Base-by-base conservation (phyloP, 345 rosid genomes). In the Pistacia vera region DNA sequence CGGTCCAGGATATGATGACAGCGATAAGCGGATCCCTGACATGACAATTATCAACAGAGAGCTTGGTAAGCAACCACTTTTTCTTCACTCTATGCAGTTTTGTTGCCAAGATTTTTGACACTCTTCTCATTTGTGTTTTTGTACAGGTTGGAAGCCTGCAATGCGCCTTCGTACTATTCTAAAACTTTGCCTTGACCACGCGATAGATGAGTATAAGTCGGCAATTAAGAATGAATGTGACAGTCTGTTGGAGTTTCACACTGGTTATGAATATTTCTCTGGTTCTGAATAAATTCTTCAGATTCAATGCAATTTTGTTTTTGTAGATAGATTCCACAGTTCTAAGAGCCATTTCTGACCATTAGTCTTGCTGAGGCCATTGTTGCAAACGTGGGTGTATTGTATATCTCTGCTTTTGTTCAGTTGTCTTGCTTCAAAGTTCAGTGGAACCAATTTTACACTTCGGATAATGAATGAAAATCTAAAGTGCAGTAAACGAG, bases 1-100 rank as follows among this genome's bases (percentile, higher is more conserved):
- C 16, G 81, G 83, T 2, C 77, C 65, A 54, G 86, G 86, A 11
- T 83, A 77, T 41, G 83, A 79, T 48, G 83, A 83, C 14, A 73
- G 86, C 22, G 83, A 80, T 70, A 83, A 73, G 77, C 74, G 83
- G 59, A 70, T 83, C 66, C 81, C 85, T 38, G 85, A 83, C 65
- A 79, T 83, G 85, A 83, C 85, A 66, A 79, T 79, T 60, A 79
- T 79, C 83, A 73, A 76, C 38, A 79, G 63, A 55, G 79, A 83
- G 36, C 83, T 83, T 57, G 83, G 83, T 83, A 77, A 49, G 44
- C 33, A 35, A 14, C 28, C 65, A 48, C 36, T n/a, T 0, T 46
- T 3, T 60, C 6, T 11, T 28, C 20, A 18, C 13, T 4, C 17
- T 8, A 35, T 22, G 56, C 8, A 16, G 22, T n/a, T 49, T 63